These are phyloP conservation scores for Ascochyta fabae DNA, from an alignment of 2,329 filamentous ascomycete genomes.

Conservation along the genomic window DNA sequence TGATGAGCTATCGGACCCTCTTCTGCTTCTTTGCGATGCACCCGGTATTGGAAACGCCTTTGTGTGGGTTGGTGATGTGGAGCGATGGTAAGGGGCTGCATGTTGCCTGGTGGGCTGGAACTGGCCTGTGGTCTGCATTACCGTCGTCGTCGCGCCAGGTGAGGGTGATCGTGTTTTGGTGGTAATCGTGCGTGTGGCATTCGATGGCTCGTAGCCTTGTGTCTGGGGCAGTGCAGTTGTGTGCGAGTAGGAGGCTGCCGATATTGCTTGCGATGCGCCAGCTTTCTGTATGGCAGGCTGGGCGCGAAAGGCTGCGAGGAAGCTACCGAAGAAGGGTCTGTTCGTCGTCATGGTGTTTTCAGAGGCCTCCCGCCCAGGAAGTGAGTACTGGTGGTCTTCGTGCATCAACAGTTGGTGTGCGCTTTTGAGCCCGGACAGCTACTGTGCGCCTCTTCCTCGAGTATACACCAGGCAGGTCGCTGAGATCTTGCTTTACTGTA, in stretches of 20 bases:
- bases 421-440: neutral
- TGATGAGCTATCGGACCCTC: slow-evolving; percentile 76
- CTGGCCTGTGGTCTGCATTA: slow-evolving; percentile 48
- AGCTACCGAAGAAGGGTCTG: slow-evolving; percentile 70
- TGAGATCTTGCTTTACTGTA: neutral
- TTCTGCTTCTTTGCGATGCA: slow-evolving; percentile 52
- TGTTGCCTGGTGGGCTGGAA: slow-evolving; percentile 52
- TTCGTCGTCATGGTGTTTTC: slow-evolving; percentile 65
- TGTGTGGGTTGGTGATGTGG: slow-evolving; percentile 43
- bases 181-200: slow-evolving; percentile 50
- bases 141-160: slow-evolving; percentile 47
- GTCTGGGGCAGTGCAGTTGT: slow-evolving; percentile 44
- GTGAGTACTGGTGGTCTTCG: slow-evolving; percentile 33
- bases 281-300: slow-evolving; percentile 67
- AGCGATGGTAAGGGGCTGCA: slow-evolving; percentile 47
- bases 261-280: slow-evolving; percentile 51
- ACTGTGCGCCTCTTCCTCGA: neutral
- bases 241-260: slow-evolving; percentile 47
- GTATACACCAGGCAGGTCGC: neutral
- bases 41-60: slow-evolving; percentile 47
- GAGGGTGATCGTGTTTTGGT: slow-evolving; percentile 42
- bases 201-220: slow-evolving; percentile 48
- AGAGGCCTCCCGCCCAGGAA: slow-evolving; percentile 24
- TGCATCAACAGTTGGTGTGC: slow-evolving; percentile 32
- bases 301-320: slow-evolving; percentile 71